Evolutionary conservation across 2,329 filamentous ascomycete species (phyloP), one percentile per base, ranked within the genome.

Genomic region (Leptosphaerulina australis): DNA sequence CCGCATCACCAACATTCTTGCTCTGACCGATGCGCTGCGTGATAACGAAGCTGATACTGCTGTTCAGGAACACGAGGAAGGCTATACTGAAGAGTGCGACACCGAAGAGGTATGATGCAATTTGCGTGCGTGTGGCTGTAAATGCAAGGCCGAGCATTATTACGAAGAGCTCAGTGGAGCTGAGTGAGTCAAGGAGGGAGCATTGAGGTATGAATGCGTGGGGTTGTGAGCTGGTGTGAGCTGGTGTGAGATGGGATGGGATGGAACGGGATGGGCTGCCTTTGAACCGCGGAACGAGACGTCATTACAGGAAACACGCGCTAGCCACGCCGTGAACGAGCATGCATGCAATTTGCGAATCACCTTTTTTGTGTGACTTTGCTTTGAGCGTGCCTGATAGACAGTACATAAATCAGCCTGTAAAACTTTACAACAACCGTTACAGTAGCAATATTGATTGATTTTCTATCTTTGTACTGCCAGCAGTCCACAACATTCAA

Each of bases 61-160:
- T 88, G 78, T 94, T 94, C 56, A 95, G 83, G 75, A 95, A 95
- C 65, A 95, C 90, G 59, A 95, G 87, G 76, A 94, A 94, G 45
- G 88, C 88, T 67, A 95, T 94, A 73, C 86, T 90, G 78, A 93
- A 93, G 62, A 95, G 84, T 53, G 88, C 89, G 66, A 94, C 88
- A 68, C 87, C 87, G 58, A 91, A 81, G 26, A 95, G 84, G 72
- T 95, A 95, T 22, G 89, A 88, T 49, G 82, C 71, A 22, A 81
- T 78, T 66, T 87, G 84, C 2, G 77, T 68, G 56, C 76, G 75
- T 15, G 78, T 79, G n/a, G 82, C 83, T 20, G 82, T 85, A 64
- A 86, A 82, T 44, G 61, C 56, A 40, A 73, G 66, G 53, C 68
- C 67, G 58, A 74, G 65, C 70, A 72, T 72, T 41, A 34, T 64